A percentile compares a stretch with the other conserved stretches of the same genome.
phyloP scores from a whole-genome alignment of 1,139 yeast species.

The Pichia sp. region DNA sequence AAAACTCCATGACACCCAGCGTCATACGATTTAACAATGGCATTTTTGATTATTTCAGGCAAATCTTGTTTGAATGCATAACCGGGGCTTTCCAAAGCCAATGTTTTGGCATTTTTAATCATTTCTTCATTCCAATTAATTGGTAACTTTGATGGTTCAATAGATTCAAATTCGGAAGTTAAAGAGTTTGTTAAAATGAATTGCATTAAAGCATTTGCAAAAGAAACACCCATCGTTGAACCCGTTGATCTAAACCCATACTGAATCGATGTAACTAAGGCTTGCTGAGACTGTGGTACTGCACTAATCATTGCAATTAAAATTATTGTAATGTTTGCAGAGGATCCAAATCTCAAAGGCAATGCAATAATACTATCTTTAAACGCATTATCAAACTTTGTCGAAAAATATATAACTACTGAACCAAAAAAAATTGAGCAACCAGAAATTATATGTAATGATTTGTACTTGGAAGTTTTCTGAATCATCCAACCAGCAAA shows the following conservation, averaged over 20 bases:
- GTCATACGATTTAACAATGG: conserved; percentile 35
- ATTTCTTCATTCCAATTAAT: conserved; percentile 6
- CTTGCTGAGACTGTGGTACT: conserved; percentile 38
- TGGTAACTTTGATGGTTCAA: conserved; percentile 7
- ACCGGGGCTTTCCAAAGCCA: conserved; percentile 33
- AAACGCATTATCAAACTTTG: conserved; percentile 18
- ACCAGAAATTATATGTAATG: conserved; percentile 19
- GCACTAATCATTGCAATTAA: conserved; percentile 43
- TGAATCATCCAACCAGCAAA: conserved; percentile 28
- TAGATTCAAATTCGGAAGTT: conserved; percentile 3
- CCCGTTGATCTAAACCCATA: conserved; percentile 47
- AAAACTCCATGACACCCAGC: conserved; percentile 33
- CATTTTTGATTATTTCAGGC: conserved; percentile 31
- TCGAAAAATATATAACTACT: conserved; percentile 13
- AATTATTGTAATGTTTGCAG: conserved; percentile 38
- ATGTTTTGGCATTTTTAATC: conserved; percentile 6
- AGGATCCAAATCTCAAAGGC: conserved; percentile 37
- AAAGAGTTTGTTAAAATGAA: conserved; percentile 10
- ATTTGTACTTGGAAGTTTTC: conserved; percentile 24
- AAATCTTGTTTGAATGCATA: conserved; percentile 30
- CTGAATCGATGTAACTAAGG: conserved; percentile 44
- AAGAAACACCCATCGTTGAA: conserved; percentile 43
- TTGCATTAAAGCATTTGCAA: conserved; percentile 42
- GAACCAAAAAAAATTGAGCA: conserved; percentile 30
- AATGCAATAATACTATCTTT: conserved; percentile 33